A percentile compares a stretch with the other conserved stretches of the same genome.
These are phyloP conservation scores for Phytopythium helicoides DNA, from an alignment of 352 stramenopile genomes.

Conservation along the genomic window DNA sequence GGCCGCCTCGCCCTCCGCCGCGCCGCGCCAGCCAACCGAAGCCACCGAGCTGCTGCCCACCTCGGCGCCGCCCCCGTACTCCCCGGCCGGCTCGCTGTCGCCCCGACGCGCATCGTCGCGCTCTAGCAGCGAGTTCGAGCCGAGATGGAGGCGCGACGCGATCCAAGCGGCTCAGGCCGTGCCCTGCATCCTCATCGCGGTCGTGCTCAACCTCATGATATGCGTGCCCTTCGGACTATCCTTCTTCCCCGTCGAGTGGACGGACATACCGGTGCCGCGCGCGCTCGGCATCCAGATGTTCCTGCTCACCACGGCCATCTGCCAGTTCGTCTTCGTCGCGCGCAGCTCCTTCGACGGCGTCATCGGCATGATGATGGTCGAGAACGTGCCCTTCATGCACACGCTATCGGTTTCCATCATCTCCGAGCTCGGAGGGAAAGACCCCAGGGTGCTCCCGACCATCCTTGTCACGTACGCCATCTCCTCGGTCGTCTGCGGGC, in stretches of 20 bases:
- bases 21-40: conserved; percentile 12
- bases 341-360: conserved; percentile 73
- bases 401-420: conserved; percentile 86
- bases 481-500: conserved; percentile 85
- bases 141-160: conserved; percentile 20
- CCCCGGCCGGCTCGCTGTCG: conserved; percentile 18
- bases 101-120: conserved; percentile 8
- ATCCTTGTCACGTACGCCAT: conserved; percentile 92
- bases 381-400: conserved; percentile 96
- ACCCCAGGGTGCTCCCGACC: conserved; percentile 80
- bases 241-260: conserved; percentile 83
- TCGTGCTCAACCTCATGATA: conserved; percentile 86
- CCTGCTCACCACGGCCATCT: conserved; percentile 73
- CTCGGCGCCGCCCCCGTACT: conserved; percentile 12
- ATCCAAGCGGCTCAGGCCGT: conserved; percentile 35
- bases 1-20: conserved; percentile 10
- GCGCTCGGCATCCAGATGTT: conserved; percentile 85
- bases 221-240: conserved; percentile 82
- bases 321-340: conserved; percentile 77
- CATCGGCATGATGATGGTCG: conserved; percentile 93
- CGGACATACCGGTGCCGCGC: conserved; percentile 69
- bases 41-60: conserved; percentile 23
- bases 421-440: conserved; percentile 71
- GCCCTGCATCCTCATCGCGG: conserved; percentile 65
- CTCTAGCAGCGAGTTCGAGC: conserved; percentile 10